Percentiles rank a stretch among this genome's conserved stretches.
Evolutionary conservation across 2,329 filamentous ascomycete species (phyloP).

Genomic region (Alternaria postmessia): DNA sequence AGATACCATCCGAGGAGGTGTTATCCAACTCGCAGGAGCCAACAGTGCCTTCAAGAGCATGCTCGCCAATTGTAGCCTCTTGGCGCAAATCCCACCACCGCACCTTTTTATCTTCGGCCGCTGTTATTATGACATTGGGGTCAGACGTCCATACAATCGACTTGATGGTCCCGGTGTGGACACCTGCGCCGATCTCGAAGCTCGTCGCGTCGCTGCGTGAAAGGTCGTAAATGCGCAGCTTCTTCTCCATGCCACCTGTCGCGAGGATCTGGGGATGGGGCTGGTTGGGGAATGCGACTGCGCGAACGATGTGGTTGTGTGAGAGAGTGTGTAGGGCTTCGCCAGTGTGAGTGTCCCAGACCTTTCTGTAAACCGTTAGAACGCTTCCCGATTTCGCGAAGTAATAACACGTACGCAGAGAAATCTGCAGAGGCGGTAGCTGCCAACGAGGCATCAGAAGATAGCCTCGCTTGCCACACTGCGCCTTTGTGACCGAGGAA

Average conservation of each 20-base stretch:
- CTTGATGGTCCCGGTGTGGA: constrained; percentile 90
- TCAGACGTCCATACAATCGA: constrained; percentile 94
- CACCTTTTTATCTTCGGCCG: constrained; percentile 87
- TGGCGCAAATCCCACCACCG: constrained; percentile 93
- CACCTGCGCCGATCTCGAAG: constrained; percentile 86
- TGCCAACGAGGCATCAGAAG: constrained; percentile 84
- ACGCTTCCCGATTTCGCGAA: not conserved
- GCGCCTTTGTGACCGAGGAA: constrained; percentile 98
- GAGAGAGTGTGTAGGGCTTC: constrained; percentile 86
- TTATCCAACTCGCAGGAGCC: constrained; percentile 86
- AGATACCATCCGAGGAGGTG: constrained; percentile 70
- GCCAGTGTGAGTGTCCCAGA: constrained; percentile 97
- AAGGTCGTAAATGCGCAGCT: constrained; percentile 91
- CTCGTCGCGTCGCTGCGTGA: constrained; percentile 66
- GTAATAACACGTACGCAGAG: constrained; percentile 71
- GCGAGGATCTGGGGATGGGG: constrained; percentile 81
- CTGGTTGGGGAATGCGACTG: constrained; percentile 82
- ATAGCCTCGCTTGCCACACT: constrained; percentile 94
- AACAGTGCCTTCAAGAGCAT: constrained; percentile 82
- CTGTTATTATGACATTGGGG: constrained; percentile 87
- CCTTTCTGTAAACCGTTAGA: constrained; percentile 69
- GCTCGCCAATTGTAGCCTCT: constrained; percentile 76
- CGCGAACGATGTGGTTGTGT: constrained; percentile 94
- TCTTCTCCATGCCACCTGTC: constrained; percentile 96
- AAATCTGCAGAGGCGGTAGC: constrained; percentile 97